Evolutionary conservation across 2,329 filamentous ascomycete species (phyloP).

Genomic region (Sporothrix pallida): DNA sequence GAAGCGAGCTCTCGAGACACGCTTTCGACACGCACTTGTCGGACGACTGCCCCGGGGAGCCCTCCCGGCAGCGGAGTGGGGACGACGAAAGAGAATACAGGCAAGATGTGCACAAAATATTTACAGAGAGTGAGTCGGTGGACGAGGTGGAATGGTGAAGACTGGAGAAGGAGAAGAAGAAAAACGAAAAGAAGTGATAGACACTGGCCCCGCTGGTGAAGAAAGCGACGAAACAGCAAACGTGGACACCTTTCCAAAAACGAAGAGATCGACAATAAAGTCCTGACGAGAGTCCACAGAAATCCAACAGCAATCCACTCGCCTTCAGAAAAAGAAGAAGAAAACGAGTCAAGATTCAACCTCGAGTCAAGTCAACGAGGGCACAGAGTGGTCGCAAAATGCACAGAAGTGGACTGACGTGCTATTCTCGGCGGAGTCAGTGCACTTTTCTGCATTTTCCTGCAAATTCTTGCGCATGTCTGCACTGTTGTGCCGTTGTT

Average conservation of each 20-base stretch:
- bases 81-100: neutral
- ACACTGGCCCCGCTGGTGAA: neutral
- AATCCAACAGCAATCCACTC: neutral
- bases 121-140: no score
- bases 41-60: neutral
- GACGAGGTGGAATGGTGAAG: neutral
- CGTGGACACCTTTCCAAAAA: neutral
- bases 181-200: neutral
- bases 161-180: neutral
- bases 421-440: slow-evolving; percentile 1
- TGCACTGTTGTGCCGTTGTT: neutral
- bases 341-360: no score
- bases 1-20: neutral
- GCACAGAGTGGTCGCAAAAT: no score
- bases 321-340: neutral
- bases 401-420: neutral
- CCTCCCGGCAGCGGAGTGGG: neutral
- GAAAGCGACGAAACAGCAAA: neutral
- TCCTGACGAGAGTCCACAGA: neutral
- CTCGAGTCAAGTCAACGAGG: no score
- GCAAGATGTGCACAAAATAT: no score
- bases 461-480: no score
- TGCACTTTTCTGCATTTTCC: neutral
- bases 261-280: neutral
- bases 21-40: neutral